Conservation (phyloP, 352 stramenopile genomes). For the Globisporangium heterothallicum region DNA sequence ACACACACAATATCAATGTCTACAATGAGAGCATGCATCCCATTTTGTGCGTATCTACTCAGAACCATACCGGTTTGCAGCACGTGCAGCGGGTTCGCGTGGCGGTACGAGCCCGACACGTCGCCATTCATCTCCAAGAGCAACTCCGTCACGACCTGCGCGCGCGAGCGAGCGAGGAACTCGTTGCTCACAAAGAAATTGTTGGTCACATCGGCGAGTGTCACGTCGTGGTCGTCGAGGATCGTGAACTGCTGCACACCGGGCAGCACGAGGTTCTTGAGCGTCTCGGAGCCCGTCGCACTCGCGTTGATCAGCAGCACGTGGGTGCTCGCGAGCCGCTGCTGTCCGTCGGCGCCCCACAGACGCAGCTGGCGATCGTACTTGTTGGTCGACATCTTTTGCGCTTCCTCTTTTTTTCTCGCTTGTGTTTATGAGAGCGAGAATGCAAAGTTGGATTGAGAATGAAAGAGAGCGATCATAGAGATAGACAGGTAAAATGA, state of each 20-base stretch:
- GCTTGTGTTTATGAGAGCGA: not conserved
- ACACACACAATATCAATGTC: slow-evolving; percentile 2
- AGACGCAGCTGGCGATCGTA: slow-evolving; percentile 99
- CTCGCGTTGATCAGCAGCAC: slow-evolving; percentile 90
- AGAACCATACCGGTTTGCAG: slow-evolving; percentile 27
- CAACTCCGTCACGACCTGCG: slow-evolving; percentile 74
- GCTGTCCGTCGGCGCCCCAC: slow-evolving; percentile 95
- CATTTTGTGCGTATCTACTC: no score
- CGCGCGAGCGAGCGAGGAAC: slow-evolving; percentile 56
- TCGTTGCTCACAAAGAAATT: slow-evolving; percentile 92
- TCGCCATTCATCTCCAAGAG: slow-evolving; percentile 97
- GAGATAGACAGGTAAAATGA: no score
- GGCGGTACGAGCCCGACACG: slow-evolving; percentile 53
- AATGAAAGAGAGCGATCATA: no score
- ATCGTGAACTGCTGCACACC: slow-evolving; percentile 90
- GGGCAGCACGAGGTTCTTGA: slow-evolving; percentile 97
- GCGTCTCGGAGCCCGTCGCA: slow-evolving; percentile 92
- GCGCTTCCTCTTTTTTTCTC: not conserved
- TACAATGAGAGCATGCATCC: no score
- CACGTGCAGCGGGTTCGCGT: slow-evolving; percentile 43
- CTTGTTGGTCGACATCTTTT: slow-evolving; percentile 70
- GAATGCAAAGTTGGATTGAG: not conserved
- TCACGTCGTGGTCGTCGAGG: slow-evolving; percentile 86
- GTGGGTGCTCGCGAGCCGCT: slow-evolving; percentile 77
- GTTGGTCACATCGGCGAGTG: slow-evolving; percentile 73